These are phyloP conservation scores for Apiospora saccharicola DNA, from an alignment of 2,329 filamentous ascomycete genomes.

Conservation along the genomic window DNA sequence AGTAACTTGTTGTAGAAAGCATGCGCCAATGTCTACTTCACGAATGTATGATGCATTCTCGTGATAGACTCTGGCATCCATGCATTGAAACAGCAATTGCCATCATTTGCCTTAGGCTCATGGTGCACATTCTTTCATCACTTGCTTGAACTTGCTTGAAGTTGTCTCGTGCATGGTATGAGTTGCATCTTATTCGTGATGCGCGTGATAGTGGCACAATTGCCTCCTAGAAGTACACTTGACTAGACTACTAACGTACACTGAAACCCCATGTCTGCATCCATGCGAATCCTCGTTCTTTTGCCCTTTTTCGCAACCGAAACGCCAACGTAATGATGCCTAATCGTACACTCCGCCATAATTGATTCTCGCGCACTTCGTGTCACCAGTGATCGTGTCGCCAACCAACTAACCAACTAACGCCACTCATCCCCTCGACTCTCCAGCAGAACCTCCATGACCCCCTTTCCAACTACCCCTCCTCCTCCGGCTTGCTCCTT, in stretches of 20 bases:
- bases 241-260: neutral
- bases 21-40: no score
- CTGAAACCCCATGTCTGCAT: neutral
- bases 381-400: neutral
- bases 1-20: no score
- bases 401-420: neutral
- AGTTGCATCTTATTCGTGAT: neutral
- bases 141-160: no score
- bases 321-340: neutral
- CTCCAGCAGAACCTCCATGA: conserved; percentile 7
- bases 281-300: no score
- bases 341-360: neutral
- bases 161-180: neutral
- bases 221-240: neutral
- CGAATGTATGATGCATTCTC: no score
- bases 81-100: neutral
- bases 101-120: no score
- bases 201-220: neutral
- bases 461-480: neutral
- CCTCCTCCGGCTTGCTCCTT: neutral
- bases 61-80: neutral
- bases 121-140: no score
- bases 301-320: neutral
- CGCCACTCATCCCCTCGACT: conserved; percentile 9
- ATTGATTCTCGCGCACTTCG: neutral